A percentile compares a stretch with the other conserved stretches of the same genome.
These are phyloP conservation scores for Ploettnerulaceae sp. DNA, from an alignment of 2,329 filamentous ascomycete species.

Conservation along the genomic window DNA sequence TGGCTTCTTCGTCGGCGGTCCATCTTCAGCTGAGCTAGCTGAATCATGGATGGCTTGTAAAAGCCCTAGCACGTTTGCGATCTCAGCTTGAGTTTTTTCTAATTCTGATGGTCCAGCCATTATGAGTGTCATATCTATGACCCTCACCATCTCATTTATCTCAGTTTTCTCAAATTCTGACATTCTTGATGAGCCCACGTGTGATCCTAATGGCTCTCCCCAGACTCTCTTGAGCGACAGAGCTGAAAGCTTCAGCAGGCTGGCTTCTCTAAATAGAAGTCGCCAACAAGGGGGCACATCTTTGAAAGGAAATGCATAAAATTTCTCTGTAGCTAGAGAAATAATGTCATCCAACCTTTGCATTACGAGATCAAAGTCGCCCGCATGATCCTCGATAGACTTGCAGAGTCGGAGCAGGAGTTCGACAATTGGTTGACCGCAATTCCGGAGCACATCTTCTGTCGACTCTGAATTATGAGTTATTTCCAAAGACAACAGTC, in stretches of 20 bases:
- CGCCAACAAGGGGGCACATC: constrained; percentile 65
- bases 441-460: constrained; percentile 3
- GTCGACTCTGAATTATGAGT: not conserved
- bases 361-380: constrained; percentile 15
- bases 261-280: constrained; percentile 65
- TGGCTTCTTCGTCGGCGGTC: constrained; percentile 21
- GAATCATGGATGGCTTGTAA: constrained; percentile 51
- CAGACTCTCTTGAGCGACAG: constrained; percentile 27
- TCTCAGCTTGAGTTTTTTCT: constrained; percentile 16
- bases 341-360: constrained; percentile 51
- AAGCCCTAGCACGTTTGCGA: constrained; percentile 56
- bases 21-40: not conserved
- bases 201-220: not conserved
- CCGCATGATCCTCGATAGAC: constrained; percentile 10
- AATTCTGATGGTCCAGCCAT: constrained; percentile 26
- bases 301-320: constrained; percentile 66
- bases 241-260: constrained; percentile 55
- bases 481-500: not conserved
- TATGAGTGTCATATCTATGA: constrained; percentile 34
- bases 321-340: constrained; percentile 56
- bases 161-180: not conserved
- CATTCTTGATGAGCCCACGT: no score
- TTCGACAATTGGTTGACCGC: constrained; percentile 18
- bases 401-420: constrained; percentile 18
- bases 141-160: constrained; percentile 29